These are phyloP conservation scores for Pyropia yezoensis DNA, from an alignment of 23 red algal species.

Conservation along the genomic window DNA sequence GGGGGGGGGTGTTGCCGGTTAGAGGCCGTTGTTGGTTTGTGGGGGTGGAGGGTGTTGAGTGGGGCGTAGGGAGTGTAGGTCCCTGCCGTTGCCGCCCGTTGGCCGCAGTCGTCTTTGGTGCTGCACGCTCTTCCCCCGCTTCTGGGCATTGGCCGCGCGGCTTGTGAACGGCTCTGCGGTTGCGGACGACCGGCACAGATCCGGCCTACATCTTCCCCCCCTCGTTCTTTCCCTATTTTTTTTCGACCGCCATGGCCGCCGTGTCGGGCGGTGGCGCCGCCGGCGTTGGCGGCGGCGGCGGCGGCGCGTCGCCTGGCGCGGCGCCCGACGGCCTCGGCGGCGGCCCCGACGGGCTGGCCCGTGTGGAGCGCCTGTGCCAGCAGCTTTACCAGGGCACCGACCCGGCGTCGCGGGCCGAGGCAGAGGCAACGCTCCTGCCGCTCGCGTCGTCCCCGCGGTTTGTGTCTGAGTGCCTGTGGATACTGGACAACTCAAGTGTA, in stretches of 20 bases:
- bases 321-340: constrained; percentile 28
- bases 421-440: constrained; percentile 48
- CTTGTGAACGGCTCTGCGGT: too few relatives aligned
- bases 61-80: too few relatives aligned
- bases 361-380: constrained; percentile 56
- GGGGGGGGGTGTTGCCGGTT: too few relatives aligned
- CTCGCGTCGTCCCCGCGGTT: constrained; percentile 29
- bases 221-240: background rate
- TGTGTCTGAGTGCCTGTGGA: constrained; percentile 54
- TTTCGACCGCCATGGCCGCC: background rate
- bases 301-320: constrained; percentile 15
- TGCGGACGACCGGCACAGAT: background rate
- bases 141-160: too few relatives aligned
- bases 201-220: background rate
- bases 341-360: constrained; percentile 45
- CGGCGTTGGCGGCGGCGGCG: background rate
- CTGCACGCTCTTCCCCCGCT: too few relatives aligned
- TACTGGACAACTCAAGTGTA: constrained; percentile 61
- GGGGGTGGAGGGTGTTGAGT: too few relatives aligned
- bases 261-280: background rate
- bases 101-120: too few relatives aligned
- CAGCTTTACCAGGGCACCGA: constrained; percentile 68
- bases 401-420: constrained; percentile 30
- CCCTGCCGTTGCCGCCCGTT: too few relatives aligned
- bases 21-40: too few relatives aligned